Evolutionary conservation across 1,139 yeast genomes (phyloP), one percentile per base, ranked within the genome.

Genomic region (Taphrina flavorubra): DNA sequence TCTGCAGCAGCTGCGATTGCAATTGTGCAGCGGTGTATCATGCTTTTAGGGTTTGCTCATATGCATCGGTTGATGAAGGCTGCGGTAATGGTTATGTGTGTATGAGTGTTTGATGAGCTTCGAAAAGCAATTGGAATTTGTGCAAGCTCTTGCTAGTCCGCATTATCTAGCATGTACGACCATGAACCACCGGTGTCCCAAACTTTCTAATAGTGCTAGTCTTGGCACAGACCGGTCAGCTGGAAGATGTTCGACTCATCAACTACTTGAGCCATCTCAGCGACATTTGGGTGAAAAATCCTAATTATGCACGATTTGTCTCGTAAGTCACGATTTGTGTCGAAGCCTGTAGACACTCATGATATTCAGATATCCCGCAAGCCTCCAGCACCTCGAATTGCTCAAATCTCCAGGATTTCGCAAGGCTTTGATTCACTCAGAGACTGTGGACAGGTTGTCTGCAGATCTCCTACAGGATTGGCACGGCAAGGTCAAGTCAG

Each of bases 91-190:
- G n/a, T 6, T 18, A 44, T 46, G 8, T 5, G 8, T 10, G 14
- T 20, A 49, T 49, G 42, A 8, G 18, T 36, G 8, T 31, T 10
- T 4, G 53, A 53, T 42, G 65, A 46, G 67, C 25, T 66, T 69
- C 42, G 70, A 69, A 25, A 44, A 58, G 51, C 71, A 69, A n/a
- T 53, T 68, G 31, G 63, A 81, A 82, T 90, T 89, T 77, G 90
- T 89, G 6, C 96, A 89, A 77, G 86, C 92, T n/a, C 81, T 89
- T 63, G 86, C 92, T 20, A 90, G 89, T 76, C 87, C 90, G 56
- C 92, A 86, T 77, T 89, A 90, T 74, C 80, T 90, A 70, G 86
- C 87, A 74, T 59, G 70, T 69, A 34, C 18, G 51, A 14, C n/a
- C 31, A 25, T 25, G 31, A 25, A 25, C 31, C 47, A 44, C 4